These are phyloP conservation scores for Stereocaulon alpinum DNA, from an alignment of 495 filamentous ascomycete species.

Conservation along the genomic window DNA sequence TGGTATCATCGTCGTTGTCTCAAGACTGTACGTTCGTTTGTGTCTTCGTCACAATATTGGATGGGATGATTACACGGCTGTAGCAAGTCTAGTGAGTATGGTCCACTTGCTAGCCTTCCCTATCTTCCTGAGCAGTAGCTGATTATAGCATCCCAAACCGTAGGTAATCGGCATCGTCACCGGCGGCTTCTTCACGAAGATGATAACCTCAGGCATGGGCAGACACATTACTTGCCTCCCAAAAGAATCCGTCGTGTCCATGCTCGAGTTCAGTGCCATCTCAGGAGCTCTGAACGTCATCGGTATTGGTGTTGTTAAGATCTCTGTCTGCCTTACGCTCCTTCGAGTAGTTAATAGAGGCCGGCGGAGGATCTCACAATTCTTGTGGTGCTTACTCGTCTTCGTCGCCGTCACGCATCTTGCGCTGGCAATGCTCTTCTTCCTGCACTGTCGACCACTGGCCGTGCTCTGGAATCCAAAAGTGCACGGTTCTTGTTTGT, in stretches of 20 bases:
- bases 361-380: neutral
- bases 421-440: conserved; percentile 14
- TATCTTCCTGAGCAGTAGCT: neutral
- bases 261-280: conserved; percentile 9
- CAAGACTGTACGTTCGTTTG: conserved; percentile 11
- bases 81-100: conserved; percentile 11
- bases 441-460: conserved; percentile 12
- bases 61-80: conserved; percentile 15
- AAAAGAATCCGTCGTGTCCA: neutral
- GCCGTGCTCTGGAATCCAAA: conserved; percentile 6
- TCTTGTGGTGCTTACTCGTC: conserved; percentile 5
- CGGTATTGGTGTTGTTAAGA: conserved; percentile 12
- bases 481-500: conserved; percentile 6
- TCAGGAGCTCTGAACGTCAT: conserved; percentile 2
- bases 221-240: conserved; percentile 7
- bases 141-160: neutral
- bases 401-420: conserved; percentile 13
- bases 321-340: conserved; percentile 10
- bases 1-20: conserved; percentile 3
- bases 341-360: conserved; percentile 11
- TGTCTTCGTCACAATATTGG: conserved; percentile 6
- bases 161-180: conserved; percentile 1
- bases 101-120: neutral
- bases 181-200: conserved; percentile 14
- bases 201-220: conserved; percentile 12